Conservation (phyloP, 257 asterid genomes). For the Lycium ferocissimum region DNA sequence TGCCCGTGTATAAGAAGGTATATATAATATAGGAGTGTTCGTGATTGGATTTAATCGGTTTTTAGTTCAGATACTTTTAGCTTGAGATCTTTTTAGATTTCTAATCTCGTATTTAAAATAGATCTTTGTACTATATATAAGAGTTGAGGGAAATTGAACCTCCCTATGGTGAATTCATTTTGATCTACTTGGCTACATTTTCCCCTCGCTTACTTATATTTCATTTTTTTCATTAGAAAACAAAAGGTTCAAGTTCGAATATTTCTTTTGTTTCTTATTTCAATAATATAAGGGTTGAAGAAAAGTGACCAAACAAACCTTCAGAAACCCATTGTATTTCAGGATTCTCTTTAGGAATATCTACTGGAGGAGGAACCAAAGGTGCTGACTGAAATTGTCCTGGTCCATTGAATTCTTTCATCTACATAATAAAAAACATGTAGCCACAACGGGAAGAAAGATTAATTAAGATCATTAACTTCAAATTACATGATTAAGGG, state of each 20-base stretch:
- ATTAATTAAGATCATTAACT: not conserved
- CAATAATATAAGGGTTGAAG: not conserved
- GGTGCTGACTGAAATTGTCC: constrained; percentile 67
- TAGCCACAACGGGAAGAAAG: not conserved
- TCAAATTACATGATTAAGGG: no score
- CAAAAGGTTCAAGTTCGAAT: no score
- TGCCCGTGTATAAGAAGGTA: not conserved
- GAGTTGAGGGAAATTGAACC: no score
- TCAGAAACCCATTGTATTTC: constrained; percentile 85
- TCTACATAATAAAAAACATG: constrained; percentile 46
- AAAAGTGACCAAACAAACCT: constrained; percentile 48
- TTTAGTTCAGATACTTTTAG: no score
- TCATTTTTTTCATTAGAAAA: no score
- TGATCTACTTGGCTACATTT: not conserved
- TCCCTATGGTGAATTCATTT: not conserved
- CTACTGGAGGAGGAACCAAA: constrained; percentile 52
- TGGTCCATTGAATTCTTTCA: constrained; percentile 68
- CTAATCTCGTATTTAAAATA: no score
- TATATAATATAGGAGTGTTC: no score
- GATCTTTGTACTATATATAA: no score
- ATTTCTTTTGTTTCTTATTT: not conserved
- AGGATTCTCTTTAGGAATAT: constrained; percentile 49
- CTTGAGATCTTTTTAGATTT: no score
- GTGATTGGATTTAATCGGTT: no score
- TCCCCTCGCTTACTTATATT: not conserved